Conservation (phyloP, 2,329 filamentous ascomycete genomes). For the Sporothrix schenckii region DNA sequence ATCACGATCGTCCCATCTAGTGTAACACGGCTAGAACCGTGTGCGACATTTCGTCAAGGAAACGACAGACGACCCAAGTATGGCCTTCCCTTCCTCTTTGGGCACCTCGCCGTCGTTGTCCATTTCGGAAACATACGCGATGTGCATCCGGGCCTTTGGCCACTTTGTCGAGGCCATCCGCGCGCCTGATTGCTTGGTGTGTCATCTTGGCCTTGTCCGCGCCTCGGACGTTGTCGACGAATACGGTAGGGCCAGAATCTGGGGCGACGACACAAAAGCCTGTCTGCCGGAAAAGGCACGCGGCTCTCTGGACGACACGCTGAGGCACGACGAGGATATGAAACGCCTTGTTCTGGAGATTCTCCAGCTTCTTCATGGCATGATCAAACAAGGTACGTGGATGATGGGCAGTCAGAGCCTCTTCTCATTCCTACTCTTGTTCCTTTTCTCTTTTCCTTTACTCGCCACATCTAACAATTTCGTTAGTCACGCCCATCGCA, state of each 20-base stretch:
- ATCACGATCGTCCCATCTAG: background rate
- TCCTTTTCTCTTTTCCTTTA: background rate
- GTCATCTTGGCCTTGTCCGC: background rate
- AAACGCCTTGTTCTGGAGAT: background rate
- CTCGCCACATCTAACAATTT: background rate
- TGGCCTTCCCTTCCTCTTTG: background rate
- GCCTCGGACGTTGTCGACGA: background rate
- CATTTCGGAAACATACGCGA: background rate
- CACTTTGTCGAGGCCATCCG: background rate
- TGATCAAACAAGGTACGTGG: background rate
- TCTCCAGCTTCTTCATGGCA: background rate
- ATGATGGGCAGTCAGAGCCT: background rate
- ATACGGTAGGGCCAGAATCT: background rate
- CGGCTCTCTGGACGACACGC: background rate
- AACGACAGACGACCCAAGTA: background rate
- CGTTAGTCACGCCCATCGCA: background rate
- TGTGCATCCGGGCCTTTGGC: background rate
- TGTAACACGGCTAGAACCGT: background rate
- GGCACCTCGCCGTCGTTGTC: background rate
- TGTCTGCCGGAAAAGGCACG: background rate
- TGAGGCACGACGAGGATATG: background rate
- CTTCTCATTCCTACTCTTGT: too few relatives aligned
- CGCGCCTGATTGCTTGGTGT: background rate
- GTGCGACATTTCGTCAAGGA: background rate
- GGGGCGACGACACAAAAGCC: background rate